phyloP scores from a whole-genome alignment of 768 basidiomycete species.

The Russula sp. region DNA sequence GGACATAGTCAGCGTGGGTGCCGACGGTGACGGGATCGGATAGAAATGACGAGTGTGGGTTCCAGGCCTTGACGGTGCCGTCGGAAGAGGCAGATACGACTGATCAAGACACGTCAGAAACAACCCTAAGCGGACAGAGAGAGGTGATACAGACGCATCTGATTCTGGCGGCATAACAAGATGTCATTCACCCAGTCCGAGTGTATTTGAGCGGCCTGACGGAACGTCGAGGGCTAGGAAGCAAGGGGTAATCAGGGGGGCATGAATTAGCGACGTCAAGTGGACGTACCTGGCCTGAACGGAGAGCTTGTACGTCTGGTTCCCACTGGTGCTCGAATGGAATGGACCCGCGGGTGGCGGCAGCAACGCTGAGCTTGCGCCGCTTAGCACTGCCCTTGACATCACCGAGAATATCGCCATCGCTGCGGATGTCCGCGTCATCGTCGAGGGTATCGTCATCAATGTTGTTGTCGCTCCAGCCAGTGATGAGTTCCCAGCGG shows the following conservation, averaged over 20 bases:
- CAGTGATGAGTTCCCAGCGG: constrained; percentile 79
- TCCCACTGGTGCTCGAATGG: constrained; percentile 79
- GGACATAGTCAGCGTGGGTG: constrained; percentile 79
- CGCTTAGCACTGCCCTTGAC: constrained; percentile 41
- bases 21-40: constrained; percentile 66
- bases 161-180: constrained; percentile 84
- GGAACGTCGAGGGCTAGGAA: constrained; percentile 54
- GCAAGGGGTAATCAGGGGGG: neutral
- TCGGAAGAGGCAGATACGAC: constrained; percentile 95
- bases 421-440: constrained; percentile 51
- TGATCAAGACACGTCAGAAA: constrained; percentile 26
- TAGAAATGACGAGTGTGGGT: constrained; percentile 59
- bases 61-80: constrained; percentile 92
- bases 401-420: constrained; percentile 75
- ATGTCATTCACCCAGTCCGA: constrained; percentile 98
- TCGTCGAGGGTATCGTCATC: constrained; percentile 64
- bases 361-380: constrained; percentile 31
- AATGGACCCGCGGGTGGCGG: constrained; percentile 30
- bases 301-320: constrained; percentile 51
- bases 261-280: neutral
- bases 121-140: neutral
- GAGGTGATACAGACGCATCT: constrained; percentile 52
- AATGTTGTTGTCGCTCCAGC: constrained; percentile 68
- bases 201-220: constrained; percentile 85
- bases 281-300: constrained; percentile 44